These are phyloP conservation scores for Pythium phragmitis DNA, from an alignment of 352 stramenopile species.

Conservation along the genomic window DNA sequence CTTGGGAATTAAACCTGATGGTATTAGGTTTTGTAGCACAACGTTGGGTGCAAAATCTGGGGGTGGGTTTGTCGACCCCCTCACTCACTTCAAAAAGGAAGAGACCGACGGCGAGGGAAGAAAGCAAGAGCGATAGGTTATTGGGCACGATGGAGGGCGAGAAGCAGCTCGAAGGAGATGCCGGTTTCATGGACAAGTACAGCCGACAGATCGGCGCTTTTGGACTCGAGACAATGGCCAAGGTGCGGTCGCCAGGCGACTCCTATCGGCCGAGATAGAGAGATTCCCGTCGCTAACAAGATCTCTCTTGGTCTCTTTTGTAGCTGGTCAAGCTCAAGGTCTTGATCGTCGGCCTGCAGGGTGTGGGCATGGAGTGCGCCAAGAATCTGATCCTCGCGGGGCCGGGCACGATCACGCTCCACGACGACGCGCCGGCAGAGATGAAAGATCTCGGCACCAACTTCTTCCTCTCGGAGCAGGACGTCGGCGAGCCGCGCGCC, in stretches of 20 bases:
- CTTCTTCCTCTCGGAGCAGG: conserved; percentile 89
- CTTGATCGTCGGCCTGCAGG: conserved; percentile 82
- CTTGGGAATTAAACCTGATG: conserved; percentile 16
- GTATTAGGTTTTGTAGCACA: background rate
- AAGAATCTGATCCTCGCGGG: conserved; percentile 94
- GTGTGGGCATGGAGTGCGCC: conserved; percentile 87
- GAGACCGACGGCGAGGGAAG: background rate
- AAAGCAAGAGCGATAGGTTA: background rate
- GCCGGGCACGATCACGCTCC: conserved; percentile 84
- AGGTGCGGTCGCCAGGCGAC: conserved; percentile 41
- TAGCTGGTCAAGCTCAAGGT: conserved; percentile 81
- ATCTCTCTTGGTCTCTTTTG: conserved; percentile 18
- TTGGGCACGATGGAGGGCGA: conserved; percentile 42
- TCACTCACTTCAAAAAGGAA: conserved; percentile 13
- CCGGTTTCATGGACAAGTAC: conserved; percentile 94
- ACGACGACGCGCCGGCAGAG: conserved; percentile 70
- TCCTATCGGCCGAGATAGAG: conserved; percentile 15
- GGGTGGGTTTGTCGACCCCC: background rate
- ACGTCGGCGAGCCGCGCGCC: conserved; percentile 70
- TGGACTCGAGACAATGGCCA: conserved; percentile 90
- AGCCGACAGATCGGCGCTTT: conserved; percentile 92
- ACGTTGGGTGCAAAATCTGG: background rate
- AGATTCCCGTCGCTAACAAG: background rate
- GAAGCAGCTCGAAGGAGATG: conserved; percentile 80
- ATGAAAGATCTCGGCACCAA: conserved; percentile 91